phyloP scores from a whole-genome alignment of 495 filamentous ascomycete species.

The Penicillium angulare region DNA sequence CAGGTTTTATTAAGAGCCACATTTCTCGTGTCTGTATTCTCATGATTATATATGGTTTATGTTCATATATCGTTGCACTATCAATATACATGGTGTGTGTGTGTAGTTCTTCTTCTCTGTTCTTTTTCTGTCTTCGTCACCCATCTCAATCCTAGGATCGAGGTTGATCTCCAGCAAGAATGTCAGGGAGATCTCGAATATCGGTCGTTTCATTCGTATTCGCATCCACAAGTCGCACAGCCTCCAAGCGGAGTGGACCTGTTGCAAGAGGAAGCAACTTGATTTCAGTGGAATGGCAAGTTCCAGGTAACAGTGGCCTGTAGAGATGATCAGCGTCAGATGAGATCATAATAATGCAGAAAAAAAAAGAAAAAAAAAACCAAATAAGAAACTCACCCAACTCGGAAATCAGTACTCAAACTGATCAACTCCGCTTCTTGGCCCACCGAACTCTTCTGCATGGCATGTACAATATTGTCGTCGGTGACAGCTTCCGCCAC shows the following conservation, averaged over 20 bases:
- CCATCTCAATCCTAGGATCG: constrained; percentile 3
- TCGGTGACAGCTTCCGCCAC: constrained; percentile 80
- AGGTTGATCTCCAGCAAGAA: constrained; percentile 53
- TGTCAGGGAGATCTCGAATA: constrained; percentile 74
- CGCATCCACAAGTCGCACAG: constrained; percentile 79
- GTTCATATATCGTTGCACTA: not conserved
- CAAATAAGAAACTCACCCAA: constrained; percentile 59
- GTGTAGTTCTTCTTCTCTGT: not conserved
- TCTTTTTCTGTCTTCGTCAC: no score
- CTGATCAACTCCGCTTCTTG: constrained; percentile 75
- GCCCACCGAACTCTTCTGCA: constrained; percentile 71
- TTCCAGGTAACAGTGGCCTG: constrained; percentile 68
- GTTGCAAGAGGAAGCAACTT: constrained; percentile 73
- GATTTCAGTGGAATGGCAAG: constrained; percentile 77
- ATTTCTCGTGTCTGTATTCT: no score
- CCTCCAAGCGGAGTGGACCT: constrained; percentile 76
- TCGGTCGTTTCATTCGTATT: constrained; percentile 78
- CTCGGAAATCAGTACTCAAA: constrained; percentile 76
- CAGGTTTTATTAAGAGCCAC: not conserved
- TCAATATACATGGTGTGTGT: not conserved
- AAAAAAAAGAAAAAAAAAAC: not conserved
- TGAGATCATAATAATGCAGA: constrained; percentile 4
- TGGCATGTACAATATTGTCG: constrained; percentile 78
- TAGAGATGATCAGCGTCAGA: not conserved
- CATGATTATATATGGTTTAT: not conserved